phyloP scores from a whole-genome alignment of 768 basidiomycete species.

The Lenzites betulinus region DNA sequence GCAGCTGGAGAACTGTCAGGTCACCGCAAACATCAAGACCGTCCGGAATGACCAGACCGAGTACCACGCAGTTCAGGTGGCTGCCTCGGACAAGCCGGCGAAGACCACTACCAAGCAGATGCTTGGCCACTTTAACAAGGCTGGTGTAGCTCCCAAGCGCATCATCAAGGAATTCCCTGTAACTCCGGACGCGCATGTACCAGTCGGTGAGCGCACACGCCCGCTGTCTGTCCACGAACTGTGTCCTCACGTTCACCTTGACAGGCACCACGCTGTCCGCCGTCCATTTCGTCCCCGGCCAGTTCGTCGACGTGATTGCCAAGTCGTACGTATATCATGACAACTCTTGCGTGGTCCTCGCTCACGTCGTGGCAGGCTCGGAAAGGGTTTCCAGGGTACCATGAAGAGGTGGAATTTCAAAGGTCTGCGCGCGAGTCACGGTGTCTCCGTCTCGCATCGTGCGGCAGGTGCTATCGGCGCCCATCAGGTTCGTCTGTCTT shows the following conservation, averaged over 20 bases:
- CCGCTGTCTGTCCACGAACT: background rate
- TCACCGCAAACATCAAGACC: constrained; percentile 74
- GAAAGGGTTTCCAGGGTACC: constrained; percentile 94
- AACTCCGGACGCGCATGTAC: constrained; percentile 85
- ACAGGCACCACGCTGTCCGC: constrained; percentile 88
- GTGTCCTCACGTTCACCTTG: background rate
- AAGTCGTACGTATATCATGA: constrained; percentile 67
- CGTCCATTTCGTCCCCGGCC: constrained; percentile 95
- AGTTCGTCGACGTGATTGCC: constrained; percentile 89
- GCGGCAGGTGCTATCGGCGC: constrained; percentile 92
- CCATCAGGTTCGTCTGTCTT: constrained; percentile 69
- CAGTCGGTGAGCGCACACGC: constrained; percentile 64
- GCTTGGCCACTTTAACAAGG: constrained; percentile 87
- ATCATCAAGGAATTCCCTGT: constrained; percentile 89
- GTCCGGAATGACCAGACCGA: constrained; percentile 65
- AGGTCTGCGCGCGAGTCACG: constrained; percentile 91
- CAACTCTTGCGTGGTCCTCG: background rate
- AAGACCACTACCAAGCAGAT: constrained; percentile 78
- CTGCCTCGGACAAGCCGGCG: constrained; percentile 71
- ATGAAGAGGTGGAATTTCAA: constrained; percentile 98
- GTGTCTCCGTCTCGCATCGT: constrained; percentile 94
- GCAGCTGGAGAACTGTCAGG: constrained; percentile 87
- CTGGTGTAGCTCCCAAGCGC: constrained; percentile 79
- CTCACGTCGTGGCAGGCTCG: constrained; percentile 58
- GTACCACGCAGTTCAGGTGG: constrained; percentile 94